Percentiles rank a stretch among this genome's conserved stretches.
Conservation (phyloP, 2,329 filamentous ascomycete genomes). For the Zymoseptoria brevis region DNA sequence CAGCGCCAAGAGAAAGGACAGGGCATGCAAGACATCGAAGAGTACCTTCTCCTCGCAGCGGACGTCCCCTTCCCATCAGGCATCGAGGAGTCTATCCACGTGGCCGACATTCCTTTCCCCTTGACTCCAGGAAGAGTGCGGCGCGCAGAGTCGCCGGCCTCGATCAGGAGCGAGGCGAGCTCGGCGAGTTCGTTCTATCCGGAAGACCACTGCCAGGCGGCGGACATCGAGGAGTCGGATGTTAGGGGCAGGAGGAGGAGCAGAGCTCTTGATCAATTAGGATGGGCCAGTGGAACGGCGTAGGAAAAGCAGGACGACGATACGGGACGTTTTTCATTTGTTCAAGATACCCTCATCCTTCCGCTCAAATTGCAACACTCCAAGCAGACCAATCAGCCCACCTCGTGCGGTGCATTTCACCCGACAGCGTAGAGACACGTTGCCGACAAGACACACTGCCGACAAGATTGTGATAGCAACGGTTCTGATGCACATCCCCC, state of each 20-base stretch:
- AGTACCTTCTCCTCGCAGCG: not conserved
- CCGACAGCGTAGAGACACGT: too few species aligned
- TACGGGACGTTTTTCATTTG: not conserved
- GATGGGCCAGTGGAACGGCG: not conserved
- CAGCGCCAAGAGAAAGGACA: not conserved
- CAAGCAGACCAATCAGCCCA: too few species aligned
- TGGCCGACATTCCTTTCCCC: not conserved
- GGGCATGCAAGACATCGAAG: not conserved
- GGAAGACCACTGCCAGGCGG: slow-evolving; percentile 13
- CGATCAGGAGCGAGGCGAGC: slow-evolving; percentile 4
- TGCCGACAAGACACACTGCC: too few species aligned
- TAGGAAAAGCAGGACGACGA: not conserved
- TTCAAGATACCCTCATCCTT: not conserved
- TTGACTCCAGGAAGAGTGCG: not conserved
- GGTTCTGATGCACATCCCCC: too few species aligned
- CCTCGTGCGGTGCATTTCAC: too few species aligned
- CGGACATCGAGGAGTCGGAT: slow-evolving; percentile 12
- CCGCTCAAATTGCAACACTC: too few species aligned
- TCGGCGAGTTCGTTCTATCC: slow-evolving; percentile 11
- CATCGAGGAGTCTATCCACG: not conserved
- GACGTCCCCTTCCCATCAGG: not conserved
- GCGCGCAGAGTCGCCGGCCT: not conserved
- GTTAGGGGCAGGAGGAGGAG: slow-evolving; percentile 8
- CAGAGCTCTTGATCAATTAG: slow-evolving; percentile 4
- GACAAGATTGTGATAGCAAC: too few species aligned